phyloP scores from a whole-genome alignment of 495 filamentous ascomycete genomes.

The Penicillium nucicola region DNA sequence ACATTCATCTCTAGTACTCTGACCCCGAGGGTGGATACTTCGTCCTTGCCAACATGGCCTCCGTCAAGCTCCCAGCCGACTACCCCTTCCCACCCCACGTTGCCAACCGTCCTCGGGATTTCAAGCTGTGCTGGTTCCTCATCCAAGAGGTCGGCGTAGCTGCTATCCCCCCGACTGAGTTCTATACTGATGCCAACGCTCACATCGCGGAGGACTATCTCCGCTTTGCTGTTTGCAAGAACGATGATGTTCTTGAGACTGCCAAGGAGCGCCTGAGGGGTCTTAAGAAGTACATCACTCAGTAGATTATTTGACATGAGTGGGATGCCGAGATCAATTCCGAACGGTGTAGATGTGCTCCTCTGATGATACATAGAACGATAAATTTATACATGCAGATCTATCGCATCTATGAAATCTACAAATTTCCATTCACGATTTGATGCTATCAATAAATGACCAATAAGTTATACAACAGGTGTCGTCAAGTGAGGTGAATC shows the following conservation, averaged over 20 bases:
- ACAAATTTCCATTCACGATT: too few relatives aligned
- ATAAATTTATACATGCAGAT: too few relatives aligned
- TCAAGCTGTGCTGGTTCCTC: conserved; percentile 91
- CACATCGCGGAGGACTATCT: conserved; percentile 89
- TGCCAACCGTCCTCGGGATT: conserved; percentile 79
- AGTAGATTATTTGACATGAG: conserved; percentile 12
- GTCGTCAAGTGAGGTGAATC: too few relatives aligned
- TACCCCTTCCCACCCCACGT: conserved; percentile 91
- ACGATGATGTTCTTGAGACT: conserved; percentile 81
- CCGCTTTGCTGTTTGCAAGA: conserved; percentile 95
- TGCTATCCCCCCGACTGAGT: conserved; percentile 94
- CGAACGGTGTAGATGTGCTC: too few relatives aligned
- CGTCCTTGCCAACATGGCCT: conserved; percentile 84
- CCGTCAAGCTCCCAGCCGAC: conserved; percentile 73
- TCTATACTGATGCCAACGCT: conserved; percentile 81
- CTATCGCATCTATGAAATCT: too few relatives aligned
- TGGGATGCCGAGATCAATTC: too few relatives aligned
- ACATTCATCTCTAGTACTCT: conserved; percentile 55
- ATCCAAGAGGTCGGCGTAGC: conserved; percentile 96
- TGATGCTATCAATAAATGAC: too few relatives aligned
- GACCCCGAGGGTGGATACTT: conserved; percentile 96
- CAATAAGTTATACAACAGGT: too few relatives aligned
- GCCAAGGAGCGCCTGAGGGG: conserved; percentile 87
- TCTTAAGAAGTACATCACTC: conserved; percentile 73
- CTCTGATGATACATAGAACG: too few relatives aligned